phyloP scores from a whole-genome alignment of 768 basidiomycete species.

The Flagelloscypha sp. region DNA sequence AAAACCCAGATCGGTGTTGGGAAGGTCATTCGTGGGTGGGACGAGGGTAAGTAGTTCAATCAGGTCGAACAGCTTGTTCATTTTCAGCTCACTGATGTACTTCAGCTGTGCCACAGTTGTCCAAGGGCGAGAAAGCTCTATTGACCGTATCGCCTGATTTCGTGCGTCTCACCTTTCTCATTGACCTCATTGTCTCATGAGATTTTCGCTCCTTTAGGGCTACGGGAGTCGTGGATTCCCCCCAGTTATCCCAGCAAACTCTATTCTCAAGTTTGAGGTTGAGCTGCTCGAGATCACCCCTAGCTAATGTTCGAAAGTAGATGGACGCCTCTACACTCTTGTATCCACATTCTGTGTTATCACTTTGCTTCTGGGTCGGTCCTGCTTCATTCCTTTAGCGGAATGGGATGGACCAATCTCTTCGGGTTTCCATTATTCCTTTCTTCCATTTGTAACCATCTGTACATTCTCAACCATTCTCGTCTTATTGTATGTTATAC shows the following conservation, averaged over 20 bases:
- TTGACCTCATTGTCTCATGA: constrained; percentile 5
- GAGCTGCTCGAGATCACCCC: constrained; percentile 75
- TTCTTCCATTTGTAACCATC: too few relatives aligned
- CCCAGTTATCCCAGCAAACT: constrained; percentile 70
- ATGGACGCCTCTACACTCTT: constrained; percentile 14
- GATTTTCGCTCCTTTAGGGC: constrained; percentile 33
- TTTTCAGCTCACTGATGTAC: constrained; percentile 15
- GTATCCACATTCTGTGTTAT: constrained; percentile 12
- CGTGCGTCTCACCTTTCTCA: constrained; percentile 36
- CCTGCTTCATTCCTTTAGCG: too few relatives aligned
- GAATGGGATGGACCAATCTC: too few relatives aligned
- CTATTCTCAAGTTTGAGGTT: constrained; percentile 74
- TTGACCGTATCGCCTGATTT: constrained; percentile 68
- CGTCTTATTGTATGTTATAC: too few relatives aligned
- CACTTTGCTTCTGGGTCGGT: too few relatives aligned
- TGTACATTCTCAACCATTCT: too few relatives aligned
- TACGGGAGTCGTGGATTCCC: constrained; percentile 72
- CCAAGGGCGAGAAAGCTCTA: constrained; percentile 64
- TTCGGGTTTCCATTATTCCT: too few relatives aligned
- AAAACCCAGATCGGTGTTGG: constrained; percentile 67
- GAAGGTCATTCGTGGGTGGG: constrained; percentile 86
- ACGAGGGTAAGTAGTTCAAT: constrained; percentile 53
- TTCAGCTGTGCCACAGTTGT: constrained; percentile 69
- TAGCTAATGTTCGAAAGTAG: constrained; percentile 24
- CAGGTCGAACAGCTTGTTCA: constrained; percentile 2